phyloP scores from a whole-genome alignment of 2,329 filamentous ascomycete species.

The Pestalotiopsis sp. region DNA sequence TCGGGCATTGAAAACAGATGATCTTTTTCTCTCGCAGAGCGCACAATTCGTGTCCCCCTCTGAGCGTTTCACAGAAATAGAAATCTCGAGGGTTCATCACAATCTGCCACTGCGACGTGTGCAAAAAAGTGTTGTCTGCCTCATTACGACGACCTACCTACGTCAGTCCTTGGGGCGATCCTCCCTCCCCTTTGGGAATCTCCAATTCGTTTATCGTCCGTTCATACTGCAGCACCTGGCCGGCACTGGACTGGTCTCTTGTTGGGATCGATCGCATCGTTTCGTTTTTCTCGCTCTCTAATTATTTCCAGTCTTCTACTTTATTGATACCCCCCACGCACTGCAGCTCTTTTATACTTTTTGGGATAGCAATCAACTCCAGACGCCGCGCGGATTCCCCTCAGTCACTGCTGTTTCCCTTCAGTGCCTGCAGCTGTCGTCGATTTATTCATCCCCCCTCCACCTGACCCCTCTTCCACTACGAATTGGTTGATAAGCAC shows the following conservation, averaged over 20 bases:
- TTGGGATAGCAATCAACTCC: background rate
- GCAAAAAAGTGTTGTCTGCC: background rate
- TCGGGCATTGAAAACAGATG: background rate
- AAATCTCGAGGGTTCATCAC: background rate
- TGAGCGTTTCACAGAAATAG: background rate
- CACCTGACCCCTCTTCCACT: constrained; percentile 6
- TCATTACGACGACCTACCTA: background rate
- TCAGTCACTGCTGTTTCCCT: background rate
- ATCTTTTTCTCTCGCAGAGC: background rate
- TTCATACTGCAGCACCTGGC: background rate
- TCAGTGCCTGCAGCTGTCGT: background rate
- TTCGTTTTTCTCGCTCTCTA: background rate
- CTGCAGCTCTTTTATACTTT: background rate
- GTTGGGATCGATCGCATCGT: background rate
- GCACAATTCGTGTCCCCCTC: background rate
- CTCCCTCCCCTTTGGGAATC: constrained; percentile 3
- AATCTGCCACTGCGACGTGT: background rate
- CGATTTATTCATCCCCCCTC: background rate
- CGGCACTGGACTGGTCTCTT: background rate
- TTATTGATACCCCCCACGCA: constrained; percentile 5
- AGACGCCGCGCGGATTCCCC: background rate
- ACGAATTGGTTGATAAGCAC: constrained; percentile 7
- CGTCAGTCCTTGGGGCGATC: constrained; percentile 13
- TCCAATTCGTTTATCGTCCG: background rate
- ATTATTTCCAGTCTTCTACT: background rate